These are phyloP conservation scores for Alnus rubra DNA, from an alignment of 306 rosid species.

Conservation along the genomic window DNA sequence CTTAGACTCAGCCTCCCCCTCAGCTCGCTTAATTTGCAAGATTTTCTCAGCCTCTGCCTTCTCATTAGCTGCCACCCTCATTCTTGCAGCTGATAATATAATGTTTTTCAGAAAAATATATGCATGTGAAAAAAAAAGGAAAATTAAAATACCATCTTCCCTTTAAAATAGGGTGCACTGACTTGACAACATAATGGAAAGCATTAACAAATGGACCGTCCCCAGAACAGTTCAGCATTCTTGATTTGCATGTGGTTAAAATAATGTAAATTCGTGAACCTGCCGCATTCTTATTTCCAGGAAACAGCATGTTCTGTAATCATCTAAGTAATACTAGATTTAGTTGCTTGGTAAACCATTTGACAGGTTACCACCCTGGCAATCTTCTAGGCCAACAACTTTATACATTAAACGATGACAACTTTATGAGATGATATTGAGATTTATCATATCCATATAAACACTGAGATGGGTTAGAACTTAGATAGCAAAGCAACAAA, in stretches of 20 bases:
- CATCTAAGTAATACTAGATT: slow-evolving; percentile 5
- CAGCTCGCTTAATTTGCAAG: slow-evolving; percentile 84
- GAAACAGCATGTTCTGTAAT: too few species aligned
- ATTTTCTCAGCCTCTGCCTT: slow-evolving; percentile 97
- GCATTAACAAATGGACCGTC: too few species aligned
- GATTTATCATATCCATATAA: not conserved
- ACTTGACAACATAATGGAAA: too few species aligned
- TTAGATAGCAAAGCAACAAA: not conserved
- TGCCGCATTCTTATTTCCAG: too few species aligned
- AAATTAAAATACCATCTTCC: not conserved
- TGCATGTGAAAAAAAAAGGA: not conserved
- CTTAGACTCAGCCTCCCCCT: slow-evolving; percentile 96
- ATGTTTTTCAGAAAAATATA: not conserved
- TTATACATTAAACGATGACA: not conserved
- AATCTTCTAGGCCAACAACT: not conserved
- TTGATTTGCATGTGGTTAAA: too few species aligned
- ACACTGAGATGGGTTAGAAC: not conserved
- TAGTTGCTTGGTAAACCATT: not conserved
- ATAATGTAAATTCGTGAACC: too few species aligned
- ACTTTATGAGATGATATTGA: not conserved
- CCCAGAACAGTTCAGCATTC: too few species aligned
- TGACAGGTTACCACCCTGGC: not conserved
- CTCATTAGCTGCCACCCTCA: slow-evolving; percentile 88
- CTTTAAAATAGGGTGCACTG: too few species aligned
- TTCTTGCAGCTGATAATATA: slow-evolving; percentile 69